These are phyloP conservation scores for Apiospora malaysiana DNA, from an alignment of 2,329 filamentous ascomycete species.

Conservation along the genomic window DNA sequence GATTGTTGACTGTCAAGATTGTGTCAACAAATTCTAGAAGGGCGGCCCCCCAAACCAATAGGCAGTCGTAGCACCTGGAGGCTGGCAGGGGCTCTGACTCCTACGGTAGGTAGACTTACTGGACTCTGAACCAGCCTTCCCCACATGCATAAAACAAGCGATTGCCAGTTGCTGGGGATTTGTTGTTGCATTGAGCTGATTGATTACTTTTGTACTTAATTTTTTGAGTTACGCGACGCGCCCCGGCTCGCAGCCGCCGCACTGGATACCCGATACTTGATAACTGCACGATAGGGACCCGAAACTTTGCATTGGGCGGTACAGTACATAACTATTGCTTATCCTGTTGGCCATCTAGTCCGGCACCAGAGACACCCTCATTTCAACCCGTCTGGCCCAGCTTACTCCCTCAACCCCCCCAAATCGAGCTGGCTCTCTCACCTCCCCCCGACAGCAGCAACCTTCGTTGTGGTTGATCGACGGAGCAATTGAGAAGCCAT, in stretches of 20 bases:
- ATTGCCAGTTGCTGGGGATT: not conserved
- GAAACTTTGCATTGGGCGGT: constrained; percentile 11
- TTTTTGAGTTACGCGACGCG: constrained; percentile 19
- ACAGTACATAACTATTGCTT: constrained; percentile 3
- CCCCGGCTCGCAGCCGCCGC: constrained; percentile 6
- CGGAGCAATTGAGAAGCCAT: constrained; percentile 10
- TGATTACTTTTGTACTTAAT: not conserved
- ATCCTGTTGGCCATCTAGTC: constrained; percentile 3
- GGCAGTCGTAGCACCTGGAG: too few relatives aligned
- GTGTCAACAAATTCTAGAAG: constrained; percentile 17
- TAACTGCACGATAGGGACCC: not conserved
- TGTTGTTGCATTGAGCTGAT: constrained; percentile 1
- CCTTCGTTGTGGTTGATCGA: constrained; percentile 11
- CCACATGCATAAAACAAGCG: not conserved
- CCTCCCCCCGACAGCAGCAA: constrained; percentile 9
- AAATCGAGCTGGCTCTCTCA: not conserved
- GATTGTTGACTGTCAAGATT: not conserved
- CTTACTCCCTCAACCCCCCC: not conserved
- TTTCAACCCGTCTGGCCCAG: not conserved
- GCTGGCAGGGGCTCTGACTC: too few relatives aligned
- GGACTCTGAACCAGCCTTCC: not conserved
- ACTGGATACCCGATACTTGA: not conserved
- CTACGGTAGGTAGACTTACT: too few relatives aligned
- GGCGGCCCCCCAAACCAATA: not conserved
- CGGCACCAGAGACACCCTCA: constrained; percentile 4